These are phyloP conservation scores for Trypanosoma cruzi DNA, from an alignment of 208 protist species.

Conservation along the genomic window DNA sequence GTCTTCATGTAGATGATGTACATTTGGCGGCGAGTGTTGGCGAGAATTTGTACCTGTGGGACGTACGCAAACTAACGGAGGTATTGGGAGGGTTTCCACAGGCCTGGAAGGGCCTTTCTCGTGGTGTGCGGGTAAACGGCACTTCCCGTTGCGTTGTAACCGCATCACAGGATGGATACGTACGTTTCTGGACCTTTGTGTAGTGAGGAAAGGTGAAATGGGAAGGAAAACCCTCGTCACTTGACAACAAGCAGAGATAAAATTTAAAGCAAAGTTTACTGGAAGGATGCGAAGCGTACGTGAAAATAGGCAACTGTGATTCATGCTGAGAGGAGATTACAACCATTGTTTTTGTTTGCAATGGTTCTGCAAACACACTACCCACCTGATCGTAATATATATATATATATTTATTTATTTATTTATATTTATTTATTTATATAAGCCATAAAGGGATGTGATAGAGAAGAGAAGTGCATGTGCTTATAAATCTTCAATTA, in stretches of 20 bases:
- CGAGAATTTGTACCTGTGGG: constrained; percentile 85
- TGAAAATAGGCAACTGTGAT: too few relatives aligned
- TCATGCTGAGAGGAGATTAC: too few relatives aligned
- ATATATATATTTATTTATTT: constrained; percentile 20
- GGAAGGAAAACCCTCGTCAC: too few relatives aligned
- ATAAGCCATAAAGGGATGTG: neutral
- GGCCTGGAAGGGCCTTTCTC: constrained; percentile 80
- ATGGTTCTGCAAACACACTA: neutral
- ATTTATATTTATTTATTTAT: constrained; percentile 22
- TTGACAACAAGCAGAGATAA: too few relatives aligned
- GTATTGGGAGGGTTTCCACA: constrained; percentile 80
- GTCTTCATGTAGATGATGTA: constrained; percentile 72
- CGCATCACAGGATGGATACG: constrained; percentile 77
- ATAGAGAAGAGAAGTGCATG: neutral
- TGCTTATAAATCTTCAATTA: neutral
- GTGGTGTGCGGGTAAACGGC: constrained; percentile 65
- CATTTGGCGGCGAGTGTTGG: constrained; percentile 79
- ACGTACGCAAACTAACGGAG: constrained; percentile 71
- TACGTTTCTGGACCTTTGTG: constrained; percentile 83
- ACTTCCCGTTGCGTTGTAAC: constrained; percentile 58
- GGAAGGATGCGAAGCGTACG: too few relatives aligned
- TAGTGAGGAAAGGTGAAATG: constrained; percentile 24
- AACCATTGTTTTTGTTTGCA: neutral
- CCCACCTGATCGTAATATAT: too few relatives aligned
- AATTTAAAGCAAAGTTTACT: too few relatives aligned